Evolutionary conservation across 495 filamentous ascomycete species (phyloP), one percentile per base, ranked within the genome.

Genomic region (Pseudevernia furfuracea): DNA sequence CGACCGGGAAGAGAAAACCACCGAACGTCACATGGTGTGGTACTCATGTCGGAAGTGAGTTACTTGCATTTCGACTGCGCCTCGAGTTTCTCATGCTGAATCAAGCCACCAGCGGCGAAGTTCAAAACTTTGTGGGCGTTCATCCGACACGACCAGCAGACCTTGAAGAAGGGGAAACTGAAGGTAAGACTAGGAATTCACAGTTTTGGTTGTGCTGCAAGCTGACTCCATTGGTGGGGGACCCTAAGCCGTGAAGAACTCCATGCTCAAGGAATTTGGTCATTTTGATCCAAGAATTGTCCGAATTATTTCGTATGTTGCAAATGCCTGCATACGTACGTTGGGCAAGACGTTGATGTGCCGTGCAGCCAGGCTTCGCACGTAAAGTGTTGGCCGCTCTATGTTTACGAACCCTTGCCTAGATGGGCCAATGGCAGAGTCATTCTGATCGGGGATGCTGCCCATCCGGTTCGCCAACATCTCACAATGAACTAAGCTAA

Each of bases 311-410:
- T 37, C 52, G 64, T 69, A 25, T 25, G 56, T 19, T 43, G 14
- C 44, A 17, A 17, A 1, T 10, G 6, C 48, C 25, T 19, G 2
- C 15, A 8, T 57, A 17, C 32, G 15, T 9, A 28, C 17, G 17
- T 32, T 39, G 15, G 17, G 9, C 8, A 2, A 21, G 6, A 23
- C 8, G 17, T 57, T 66, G 38, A 61, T 14, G 17, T 55, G 12
- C 66, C 21, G 12, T 32, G 44, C 21, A 68, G 67, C 9, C 53
- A 66, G 37, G 76, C 77, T 8, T 71, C 75, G 46, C 80, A 83
- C 9, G 67, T 82, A 25, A 80, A 81, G 63, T 73, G 76, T 1
- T 83, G 80, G 80, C 76, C 74, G 39, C 69, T 83, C 17, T 73
- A 74, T 11, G 75, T 74, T n/a, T 75, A 79, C 30, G 41, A 72